Conservation (phyloP, 1,139 yeast species). For the Nakaseomyces kungkrabaensis region DNA sequence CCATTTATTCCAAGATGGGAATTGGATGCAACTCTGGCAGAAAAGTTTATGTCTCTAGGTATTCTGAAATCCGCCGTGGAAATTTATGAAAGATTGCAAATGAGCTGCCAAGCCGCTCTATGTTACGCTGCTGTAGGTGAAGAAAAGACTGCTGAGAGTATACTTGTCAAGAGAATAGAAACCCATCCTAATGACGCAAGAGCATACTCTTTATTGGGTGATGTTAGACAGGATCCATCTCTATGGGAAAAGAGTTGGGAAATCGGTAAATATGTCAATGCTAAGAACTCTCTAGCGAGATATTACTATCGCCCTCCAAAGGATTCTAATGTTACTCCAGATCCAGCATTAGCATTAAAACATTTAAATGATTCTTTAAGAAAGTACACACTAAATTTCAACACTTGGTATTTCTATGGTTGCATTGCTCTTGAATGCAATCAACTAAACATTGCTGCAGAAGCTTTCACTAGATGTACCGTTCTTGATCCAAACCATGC, state of each 20-base stretch:
- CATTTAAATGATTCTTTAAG: conserved; percentile 69
- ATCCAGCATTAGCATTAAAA: conserved; percentile 46
- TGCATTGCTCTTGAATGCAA: conserved; percentile 73
- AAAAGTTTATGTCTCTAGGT: conserved; percentile 80
- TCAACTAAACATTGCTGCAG: conserved; percentile 73
- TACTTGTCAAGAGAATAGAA: conserved; percentile 47
- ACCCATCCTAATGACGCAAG: conserved; percentile 68
- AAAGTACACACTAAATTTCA: conserved; percentile 66
- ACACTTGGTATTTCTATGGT: conserved; percentile 90
- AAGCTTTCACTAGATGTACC: conserved; percentile 88
- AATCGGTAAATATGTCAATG: conserved; percentile 69
- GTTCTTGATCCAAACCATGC: conserved; percentile 75
- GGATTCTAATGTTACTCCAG: conserved; percentile 41
- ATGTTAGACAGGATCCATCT: conserved; percentile 63
- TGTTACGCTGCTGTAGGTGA: conserved; percentile 85
- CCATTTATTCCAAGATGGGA: conserved; percentile 81
- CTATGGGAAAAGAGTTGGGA: conserved; percentile 88
- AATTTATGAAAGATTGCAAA: conserved; percentile 69
- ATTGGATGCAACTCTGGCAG: conserved; percentile 75
- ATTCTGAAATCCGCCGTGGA: conserved; percentile 80
- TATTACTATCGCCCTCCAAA: conserved; percentile 62
- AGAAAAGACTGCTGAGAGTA: conserved; percentile 52
- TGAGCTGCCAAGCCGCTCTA: conserved; percentile 77
- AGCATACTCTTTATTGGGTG: conserved; percentile 79
- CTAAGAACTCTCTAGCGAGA: conserved; percentile 74